Conservation (phyloP, 2,329 filamentous ascomycete genomes). For the Trichoderma guizhouense region DNA sequence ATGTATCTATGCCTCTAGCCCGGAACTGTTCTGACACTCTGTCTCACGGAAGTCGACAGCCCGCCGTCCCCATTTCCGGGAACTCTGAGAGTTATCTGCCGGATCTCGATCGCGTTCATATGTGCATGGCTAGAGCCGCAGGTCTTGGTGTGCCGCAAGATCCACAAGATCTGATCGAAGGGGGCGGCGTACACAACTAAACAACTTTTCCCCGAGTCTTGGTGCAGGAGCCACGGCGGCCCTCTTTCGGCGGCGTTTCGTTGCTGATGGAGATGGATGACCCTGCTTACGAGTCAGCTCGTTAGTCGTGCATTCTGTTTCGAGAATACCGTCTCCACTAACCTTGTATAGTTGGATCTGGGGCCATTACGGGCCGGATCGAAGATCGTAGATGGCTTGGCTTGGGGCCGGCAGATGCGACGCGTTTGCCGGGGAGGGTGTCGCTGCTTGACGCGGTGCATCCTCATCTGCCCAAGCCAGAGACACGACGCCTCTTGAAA, state of each 20-base stretch:
- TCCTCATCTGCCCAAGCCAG: neutral
- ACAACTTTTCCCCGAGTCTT: neutral
- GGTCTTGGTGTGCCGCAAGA: neutral
- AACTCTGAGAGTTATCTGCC: neutral
- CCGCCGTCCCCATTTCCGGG: neutral
- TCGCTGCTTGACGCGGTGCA: neutral
- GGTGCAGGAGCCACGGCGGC: neutral
- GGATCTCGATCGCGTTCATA: neutral
- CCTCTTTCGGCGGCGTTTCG: neutral
- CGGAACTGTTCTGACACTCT: neutral
- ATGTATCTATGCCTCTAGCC: neutral
- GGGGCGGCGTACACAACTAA: neutral
- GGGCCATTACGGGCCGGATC: neutral
- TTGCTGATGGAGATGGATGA: neutral
- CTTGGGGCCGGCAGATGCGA: neutral
- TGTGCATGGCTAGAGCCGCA: neutral
- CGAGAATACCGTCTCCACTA: neutral
- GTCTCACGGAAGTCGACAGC: neutral
- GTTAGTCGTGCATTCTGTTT: neutral
- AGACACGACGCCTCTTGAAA: neutral
- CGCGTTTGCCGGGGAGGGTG: neutral
- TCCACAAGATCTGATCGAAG: neutral
- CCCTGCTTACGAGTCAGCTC: neutral
- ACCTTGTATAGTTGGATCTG: neutral
- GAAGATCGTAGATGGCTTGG: neutral